Evolutionary conservation across 2,329 filamentous ascomycete species (phyloP).

Genomic region (Leptodontidium sp.): DNA sequence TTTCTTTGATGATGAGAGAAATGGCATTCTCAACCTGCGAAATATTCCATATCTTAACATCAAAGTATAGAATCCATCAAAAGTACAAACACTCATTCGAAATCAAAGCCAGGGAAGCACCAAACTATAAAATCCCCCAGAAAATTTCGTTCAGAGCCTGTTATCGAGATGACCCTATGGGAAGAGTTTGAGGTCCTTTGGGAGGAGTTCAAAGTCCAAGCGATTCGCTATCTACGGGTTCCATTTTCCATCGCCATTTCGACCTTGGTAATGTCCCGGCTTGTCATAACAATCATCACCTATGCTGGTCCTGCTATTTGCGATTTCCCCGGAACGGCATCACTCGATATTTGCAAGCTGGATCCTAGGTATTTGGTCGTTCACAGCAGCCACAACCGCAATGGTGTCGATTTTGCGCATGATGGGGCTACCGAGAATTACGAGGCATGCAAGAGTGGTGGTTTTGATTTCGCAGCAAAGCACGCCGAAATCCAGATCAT

Average conservation of each 20-base stretch:
- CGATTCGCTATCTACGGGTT: neutral
- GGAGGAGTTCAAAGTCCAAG: neutral
- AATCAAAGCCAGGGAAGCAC: too few relatives aligned
- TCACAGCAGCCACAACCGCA: neutral
- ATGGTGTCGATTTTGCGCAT: too few relatives aligned
- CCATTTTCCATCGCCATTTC: neutral
- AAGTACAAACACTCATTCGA: too few relatives aligned
- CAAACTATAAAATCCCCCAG: neutral
- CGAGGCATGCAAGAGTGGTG: neutral
- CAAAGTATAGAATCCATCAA: too few relatives aligned
- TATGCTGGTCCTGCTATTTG: neutral
- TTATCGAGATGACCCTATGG: too few relatives aligned
- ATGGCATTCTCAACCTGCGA: too few relatives aligned
- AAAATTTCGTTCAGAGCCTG: neutral
- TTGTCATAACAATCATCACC: neutral
- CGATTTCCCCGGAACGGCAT: neutral
- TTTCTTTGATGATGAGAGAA: too few relatives aligned
- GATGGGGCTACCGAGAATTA: too few relatives aligned
- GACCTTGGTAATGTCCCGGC: neutral
- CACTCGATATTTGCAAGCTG: neutral
- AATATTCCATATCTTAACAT: too few relatives aligned
- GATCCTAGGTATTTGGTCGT: neutral
- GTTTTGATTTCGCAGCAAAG: neutral
- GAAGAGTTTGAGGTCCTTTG: neutral
- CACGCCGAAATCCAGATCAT: neutral